Base-by-base conservation (phyloP, 495 filamentous ascomycete genomes). In the Talaromyces ruber region DNA sequence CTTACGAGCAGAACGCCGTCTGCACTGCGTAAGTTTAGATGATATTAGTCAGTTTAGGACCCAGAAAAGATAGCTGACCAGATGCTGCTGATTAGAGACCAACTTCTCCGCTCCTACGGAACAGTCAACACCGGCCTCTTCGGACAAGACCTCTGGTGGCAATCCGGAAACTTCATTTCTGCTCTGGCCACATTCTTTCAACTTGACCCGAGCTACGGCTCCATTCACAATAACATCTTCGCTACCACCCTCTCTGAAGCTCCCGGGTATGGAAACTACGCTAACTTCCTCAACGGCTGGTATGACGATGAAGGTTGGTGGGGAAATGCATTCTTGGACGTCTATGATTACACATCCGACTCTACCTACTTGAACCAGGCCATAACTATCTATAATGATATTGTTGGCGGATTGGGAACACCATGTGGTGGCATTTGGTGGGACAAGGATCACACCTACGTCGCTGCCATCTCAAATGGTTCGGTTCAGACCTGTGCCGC, bases 221-320 rank as follows among this genome's bases (percentile, higher is more conserved):
- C 30, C 30, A 43, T 43, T 11, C 58, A 59, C 21, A 62, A 54
- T 4, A 45, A 62, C 28, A 62, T 79, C 14, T 75, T 75, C 37
- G 60, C 67, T 12, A 79, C 74, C 57, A 77, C 71, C 6, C 57
- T 71, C 24, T 63, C 64, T 0, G 37, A 69, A 47, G 77, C 73
- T 1, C 73, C 69, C 28, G 58, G 58, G 11, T 59, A 59, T 32
- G 58, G 58, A 6, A 59, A 59, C 62, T 74, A 74, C 50, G 62
- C 70, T 18, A 75, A 77, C 39, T 86, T 85, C 65, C 65, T 86
- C 58, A 86, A 86, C 66, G 72, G 81, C 43, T 86, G 73, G 67
- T 86, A 86, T 64, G 85, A 86, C 64, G 84, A 87, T 64, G 83
- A 86, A 66, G 84, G 82, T n/a, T 87, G 84, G 84, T 87, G 84